Evolutionary conservation across 2,329 filamentous ascomycete genomes (phyloP), one percentile per base, ranked within the genome.

Genomic region (Cladosporium phlei): DNA sequence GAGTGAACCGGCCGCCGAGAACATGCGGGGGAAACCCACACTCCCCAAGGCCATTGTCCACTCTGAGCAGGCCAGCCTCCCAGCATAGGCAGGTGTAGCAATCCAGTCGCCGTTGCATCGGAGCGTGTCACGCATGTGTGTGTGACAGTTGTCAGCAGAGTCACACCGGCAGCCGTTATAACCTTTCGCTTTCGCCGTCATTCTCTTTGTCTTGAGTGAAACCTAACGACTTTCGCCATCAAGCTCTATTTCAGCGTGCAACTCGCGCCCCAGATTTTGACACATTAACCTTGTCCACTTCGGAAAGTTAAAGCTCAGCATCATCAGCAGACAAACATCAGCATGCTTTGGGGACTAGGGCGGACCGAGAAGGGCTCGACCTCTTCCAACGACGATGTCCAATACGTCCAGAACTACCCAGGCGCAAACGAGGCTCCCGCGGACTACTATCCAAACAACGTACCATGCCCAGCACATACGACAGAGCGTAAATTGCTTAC

Each of bases 391-490:
- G 34, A 48, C 19, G 24, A 42, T 4, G 29, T 46, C 14, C 37
- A 32, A 46, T 45, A 49, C 30, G 14, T 38, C 8, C 46, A 52
- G 5, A 49, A 54, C 37, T 52, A 55, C 14, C 50, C 51, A 1
- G 54, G 50, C 27, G 50, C 39, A 11, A 49, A 42, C 11, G 49
- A 50, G 29, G 46, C 43, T 28, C 39, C 28, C 20, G 25, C 45
- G 8, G 21, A 43, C 3, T 30, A 49, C 43, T 50, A 45, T 7
- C 64, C 67, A 53, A 64, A 69, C 47, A 65, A 69, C 21, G 63
- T 69, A 14, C 53, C 56, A 10, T 76, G 73, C 53, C 73, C 73
- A 7, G 58, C 72, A 19, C 69, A 73, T 49, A 76, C 72, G 4
- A 76, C 73, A 1, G 73, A 76, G 56, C 55, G 66, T 37, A 68